Evolutionary conservation across 495 filamentous ascomycete genomes (phyloP).

Genomic region (Annulohypoxylon bovei): DNA sequence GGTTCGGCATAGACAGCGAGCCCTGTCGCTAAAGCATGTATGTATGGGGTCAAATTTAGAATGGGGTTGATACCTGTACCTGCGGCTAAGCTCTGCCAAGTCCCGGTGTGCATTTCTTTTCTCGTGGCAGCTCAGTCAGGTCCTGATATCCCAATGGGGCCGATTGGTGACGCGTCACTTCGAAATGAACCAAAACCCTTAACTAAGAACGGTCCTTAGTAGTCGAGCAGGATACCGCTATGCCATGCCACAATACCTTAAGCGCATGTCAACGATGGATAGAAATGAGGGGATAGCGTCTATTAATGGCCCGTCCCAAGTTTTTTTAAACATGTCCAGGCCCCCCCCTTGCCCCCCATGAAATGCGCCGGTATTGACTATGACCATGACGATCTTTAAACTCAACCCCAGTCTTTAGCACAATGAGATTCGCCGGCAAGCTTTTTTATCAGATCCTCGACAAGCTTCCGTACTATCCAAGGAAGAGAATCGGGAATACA

Average conservation of each 20-base stretch:
- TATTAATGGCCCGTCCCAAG: background rate
- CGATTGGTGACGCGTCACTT: constrained; percentile 18
- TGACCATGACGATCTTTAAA: background rate
- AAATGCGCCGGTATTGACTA: background rate
- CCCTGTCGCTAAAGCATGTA: background rate
- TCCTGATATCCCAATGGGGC: constrained; percentile 7
- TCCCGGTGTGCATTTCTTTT: background rate
- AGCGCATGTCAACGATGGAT: background rate
- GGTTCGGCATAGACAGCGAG: background rate
- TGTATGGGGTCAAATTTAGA: background rate
- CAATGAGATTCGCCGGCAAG: background rate
- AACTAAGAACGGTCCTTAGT: background rate
- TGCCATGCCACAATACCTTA: background rate
- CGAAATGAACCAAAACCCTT: background rate
- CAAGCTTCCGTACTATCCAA: background rate
- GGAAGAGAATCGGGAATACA: background rate
- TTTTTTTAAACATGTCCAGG: background rate
- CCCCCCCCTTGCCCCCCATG: background rate
- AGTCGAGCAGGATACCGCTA: background rate
- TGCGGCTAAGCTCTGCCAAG: background rate
- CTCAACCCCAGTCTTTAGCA: background rate
- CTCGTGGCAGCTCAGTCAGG: constrained; percentile 8
- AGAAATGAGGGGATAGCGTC: background rate
- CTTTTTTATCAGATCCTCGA: background rate
- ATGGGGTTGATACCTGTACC: background rate